Evolutionary conservation across 148 eudicot species (phyloP), one percentile per base, ranked within the genome.

Genomic region (Euryodendron excelsum): DNA sequence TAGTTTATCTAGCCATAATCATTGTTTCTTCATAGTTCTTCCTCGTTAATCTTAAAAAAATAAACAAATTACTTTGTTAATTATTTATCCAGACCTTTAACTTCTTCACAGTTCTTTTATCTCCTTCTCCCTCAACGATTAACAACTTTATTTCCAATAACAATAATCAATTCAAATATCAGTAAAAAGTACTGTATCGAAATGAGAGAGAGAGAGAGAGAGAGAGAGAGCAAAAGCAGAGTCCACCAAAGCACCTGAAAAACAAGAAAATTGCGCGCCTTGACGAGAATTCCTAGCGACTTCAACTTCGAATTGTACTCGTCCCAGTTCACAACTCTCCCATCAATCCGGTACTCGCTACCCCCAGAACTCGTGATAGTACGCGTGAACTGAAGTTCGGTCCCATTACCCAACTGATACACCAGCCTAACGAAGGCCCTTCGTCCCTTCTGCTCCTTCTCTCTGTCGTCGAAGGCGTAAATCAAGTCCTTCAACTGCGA

Each of bases 191-290:
- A n/a, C n/a, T n/a, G n/a, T n/a, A n/a, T n/a, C n/a, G n/a, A n/a
- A n/a, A n/a, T n/a, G n/a, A n/a, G n/a, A n/a, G n/a, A n/a, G n/a
- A n/a, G n/a, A n/a, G n/a, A n/a, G n/a, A n/a, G n/a, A 36, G 11
- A 67, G 53, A 20, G 2, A 63, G 15, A 63, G 31, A 33, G 21
- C 39, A 8, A 47, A 63, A 65, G 4, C 36, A 93, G 93, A 23
- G 33, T 12, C 36, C 34, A 34, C 69, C 12, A 47, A 69, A 68
- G 4, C 44, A 93, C 99, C 99, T 96, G 99, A 72, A 96, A 96
- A 67, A 96, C 99, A 10, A 96, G 94, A 80, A 96, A 96, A 89
- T 96, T 93, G 72, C 98, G 87, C 28, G 99, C 97, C 84, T 96
- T 96, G 61, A 96, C 97, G 5, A 96, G 91, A 63, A 96, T 91